Evolutionary conservation across 495 filamentous ascomycete species (phyloP), one percentile per base, ranked within the genome.

Genomic region (Ascodesmis nigricans): DNA sequence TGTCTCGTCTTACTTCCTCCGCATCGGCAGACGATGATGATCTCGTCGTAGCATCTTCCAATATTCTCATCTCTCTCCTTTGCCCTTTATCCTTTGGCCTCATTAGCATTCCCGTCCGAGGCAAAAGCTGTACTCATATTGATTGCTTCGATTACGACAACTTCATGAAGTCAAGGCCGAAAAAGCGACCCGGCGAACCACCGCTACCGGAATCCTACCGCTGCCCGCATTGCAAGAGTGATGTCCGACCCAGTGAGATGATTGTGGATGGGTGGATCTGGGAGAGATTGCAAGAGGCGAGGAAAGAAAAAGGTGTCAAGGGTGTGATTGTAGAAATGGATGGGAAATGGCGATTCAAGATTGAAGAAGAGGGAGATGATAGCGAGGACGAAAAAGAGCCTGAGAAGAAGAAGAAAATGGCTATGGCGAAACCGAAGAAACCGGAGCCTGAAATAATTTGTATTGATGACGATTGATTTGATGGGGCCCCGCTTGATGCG

Each of bases 101-200:
- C 13, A 45, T 51, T 21, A 42, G 33, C 19, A 46, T 13, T 8
- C 47, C 47, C 2, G 47, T 51, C 16, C 21, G 47, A 13, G 47
- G 33, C 8, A 30, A 30, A 21, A 29, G 38, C 9, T 51, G 47
- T 17, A 27, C 25, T n/a, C 47, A 51, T 19, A 21, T 46, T 14
- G 47, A 51, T 29, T 51, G 47, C 24, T 51, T 51, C 26, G 47
- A 51, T 33, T 46, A 50, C 26, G 40, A 43, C 21, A 51, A 50
- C 33, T 51, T 42, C 9, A 32, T 51, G 19, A 33, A 39, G 5
- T 46, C 43, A 25, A 38, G 47, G 31, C 42, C 47, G 17, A 42
- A 47, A 15, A 41, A 43, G 11, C 43, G 37, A 34, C 38, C 50
- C 29, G 36, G 39, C 31, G 46, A 52, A 23, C 47, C 47, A 15